Percentiles rank a stretch among this genome's conserved stretches.
Evolutionary conservation across 2,329 filamentous ascomycete species (phyloP).

Genomic region (Alternaria brassicae): DNA sequence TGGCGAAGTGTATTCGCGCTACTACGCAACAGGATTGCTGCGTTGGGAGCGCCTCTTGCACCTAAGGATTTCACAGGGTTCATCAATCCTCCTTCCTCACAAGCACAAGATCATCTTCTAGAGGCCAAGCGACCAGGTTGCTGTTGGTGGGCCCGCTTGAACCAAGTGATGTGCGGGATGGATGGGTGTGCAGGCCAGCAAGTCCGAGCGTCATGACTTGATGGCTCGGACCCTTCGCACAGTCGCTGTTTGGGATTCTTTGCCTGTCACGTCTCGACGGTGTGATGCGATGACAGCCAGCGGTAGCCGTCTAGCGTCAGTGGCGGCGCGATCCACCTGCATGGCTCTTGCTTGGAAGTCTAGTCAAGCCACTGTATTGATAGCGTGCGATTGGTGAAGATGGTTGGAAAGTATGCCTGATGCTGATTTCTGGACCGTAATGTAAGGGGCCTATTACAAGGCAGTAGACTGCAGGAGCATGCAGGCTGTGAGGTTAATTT

Average conservation of each 20-base stretch:
- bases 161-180: constrained; percentile 52
- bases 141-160: constrained; percentile 44
- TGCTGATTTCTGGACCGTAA: constrained; percentile 13
- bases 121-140: constrained; percentile 25
- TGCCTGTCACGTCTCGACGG: constrained; percentile 29
- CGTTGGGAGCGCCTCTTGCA: constrained; percentile 36
- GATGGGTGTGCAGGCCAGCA: constrained; percentile 43
- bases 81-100: constrained; percentile 26
- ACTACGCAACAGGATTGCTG: constrained; percentile 37
- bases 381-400: constrained; percentile 1
- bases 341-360: constrained; percentile 16
- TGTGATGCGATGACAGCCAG: constrained; percentile 30
- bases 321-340: constrained; percentile 25
- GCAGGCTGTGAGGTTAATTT: constrained; percentile 34
- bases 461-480: constrained; percentile 26
- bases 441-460: constrained; percentile 26
- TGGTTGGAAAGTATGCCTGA: constrained; percentile 11
- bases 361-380: constrained; percentile 12
- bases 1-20: constrained; percentile 47
- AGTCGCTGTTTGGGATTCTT: constrained; percentile 26
- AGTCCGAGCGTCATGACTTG: constrained; percentile 32
- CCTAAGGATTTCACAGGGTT: constrained; percentile 43
- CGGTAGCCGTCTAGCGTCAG: constrained; percentile 41
- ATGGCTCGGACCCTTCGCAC: constrained; percentile 24
- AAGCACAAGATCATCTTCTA: constrained; percentile 26